Conservation (phyloP, 768 basidiomycete species). For the Sporobolomyces roseus region DNA sequence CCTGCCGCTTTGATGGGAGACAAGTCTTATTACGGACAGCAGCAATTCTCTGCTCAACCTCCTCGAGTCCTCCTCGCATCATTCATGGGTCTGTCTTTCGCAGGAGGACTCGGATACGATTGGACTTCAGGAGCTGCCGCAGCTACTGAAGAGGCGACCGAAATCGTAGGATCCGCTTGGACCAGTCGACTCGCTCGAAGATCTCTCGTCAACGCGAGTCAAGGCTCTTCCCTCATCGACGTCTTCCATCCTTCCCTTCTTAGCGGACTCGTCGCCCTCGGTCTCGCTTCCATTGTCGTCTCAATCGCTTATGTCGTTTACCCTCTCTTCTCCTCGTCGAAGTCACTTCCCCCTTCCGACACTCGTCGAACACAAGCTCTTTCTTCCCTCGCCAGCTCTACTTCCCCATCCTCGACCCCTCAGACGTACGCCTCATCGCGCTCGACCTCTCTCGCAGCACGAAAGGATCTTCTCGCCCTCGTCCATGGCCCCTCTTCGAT, state of each 20-base stretch:
- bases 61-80: conserved; percentile 38
- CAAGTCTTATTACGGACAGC: too few relatives aligned
- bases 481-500: conserved; percentile 17
- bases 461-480: conserved; percentile 23
- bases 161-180: conserved; percentile 18
- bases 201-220: not conserved
- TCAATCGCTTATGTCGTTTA: conserved; percentile 20
- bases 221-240: conserved; percentile 8
- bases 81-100: conserved; percentile 43
- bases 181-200: conserved; percentile 31
- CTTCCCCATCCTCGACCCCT: not conserved
- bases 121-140: conserved; percentile 13
- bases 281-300: conserved; percentile 21
- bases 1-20: conserved; percentile 7
- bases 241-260: conserved; percentile 35
- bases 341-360: not conserved
- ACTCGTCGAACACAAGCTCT: conserved; percentile 15
- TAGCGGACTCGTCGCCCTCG: conserved; percentile 40
- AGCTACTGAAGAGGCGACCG: conserved; percentile 17
- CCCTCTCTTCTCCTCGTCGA: conserved; percentile 29
- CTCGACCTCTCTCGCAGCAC: conserved; percentile 9
- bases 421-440: conserved; percentile 4
- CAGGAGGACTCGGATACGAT: conserved; percentile 41
- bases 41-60: not conserved
- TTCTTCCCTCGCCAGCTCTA: conserved; percentile 16